Base-by-base conservation (phyloP, 805 yeast genomes). In the Suhomyces sp. region DNA sequence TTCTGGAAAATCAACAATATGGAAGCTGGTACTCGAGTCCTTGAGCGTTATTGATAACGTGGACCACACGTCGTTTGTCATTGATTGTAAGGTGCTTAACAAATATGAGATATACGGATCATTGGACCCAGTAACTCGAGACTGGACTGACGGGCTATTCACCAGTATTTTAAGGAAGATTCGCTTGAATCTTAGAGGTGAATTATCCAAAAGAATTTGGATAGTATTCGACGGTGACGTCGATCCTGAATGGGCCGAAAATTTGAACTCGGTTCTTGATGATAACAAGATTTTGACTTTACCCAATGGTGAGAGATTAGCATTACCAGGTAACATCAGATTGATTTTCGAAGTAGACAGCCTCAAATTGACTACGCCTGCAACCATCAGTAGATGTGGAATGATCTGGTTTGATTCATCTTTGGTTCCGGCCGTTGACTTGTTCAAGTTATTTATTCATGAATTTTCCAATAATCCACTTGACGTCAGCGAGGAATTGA, bases 161-260 rank as follows among this genome's bases (percentile, higher is more conserved):
- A 88, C 96, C 0, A 66, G 81, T 8, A 76, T 86, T 6, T 60
- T 93, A 43, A 72, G 98, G 55, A 75, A 72, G 48, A 77, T 86
- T 0, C 66, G 66, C 2, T 79, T 76, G 3, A 84, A 84, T 54
- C 57, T 79, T 13, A 71, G 87, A 43, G 90, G 89, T 0, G 92
- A 87, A 54, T 58, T 64, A 7, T 56, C 69, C 2, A 82, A 79
- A 53, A 66, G 76, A 2, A 76, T 84, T 13, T 91, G 96, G 94
- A 78, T 93, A 53, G 78, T 92, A 0, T 87, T 93, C 62, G 97
- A 93, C 67, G 96, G 97, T 39, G 97, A 90, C 59, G 81, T 93
- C 33, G 97, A 93, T 63, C 97, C 98, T 0, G 84, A 82, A 39
- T 93, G 97, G 96, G 89, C 89, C 1, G 98, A 93, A 60, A 86